Base-by-base conservation (phyloP, 257 asterid species). In the Fraxinus cuspidata region DNA sequence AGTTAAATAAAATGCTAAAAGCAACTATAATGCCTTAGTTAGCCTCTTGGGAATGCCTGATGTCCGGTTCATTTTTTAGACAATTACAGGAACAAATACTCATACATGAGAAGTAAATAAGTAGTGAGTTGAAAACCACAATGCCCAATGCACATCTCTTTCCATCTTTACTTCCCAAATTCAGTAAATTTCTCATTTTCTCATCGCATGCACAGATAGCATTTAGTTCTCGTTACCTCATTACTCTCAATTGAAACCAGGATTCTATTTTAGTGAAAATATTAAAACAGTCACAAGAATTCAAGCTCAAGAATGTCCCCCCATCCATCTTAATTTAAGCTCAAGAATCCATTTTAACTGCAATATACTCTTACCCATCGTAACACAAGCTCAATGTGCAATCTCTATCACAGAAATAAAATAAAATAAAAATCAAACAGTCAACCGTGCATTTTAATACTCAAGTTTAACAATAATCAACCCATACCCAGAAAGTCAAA, bases 401-500 rank as follows among this genome's bases (percentile, higher is more conserved):
- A 63, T 23, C 35, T 27, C 35, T 27, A 63, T 10, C 7, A 27
- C 5, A 1, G 1, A 63, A 27, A 63, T 35, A 35, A 37, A 37
- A 37, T 7, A 7, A 37, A 37, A 37, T 5, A 35, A 37, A 38
- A 51, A 18, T 51, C 9, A 18, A 51, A 51, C 27, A 27, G 64
- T 32, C 28, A 13, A 16, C 21, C 40, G n/a, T 23, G 25, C 49
- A 37, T 53, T 79, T 29, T 23, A 18, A 44, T 75, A 72, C 51
- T 23, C 74, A 71, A 51, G 63, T 80, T 58, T 16, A 25, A 72
- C 29, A 80, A 73, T 47, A 53, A 75, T 11, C 10, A 38, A 2
- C 19, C 38, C 38, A 42, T 65, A 78, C 75, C 75, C 58, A 77
- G 47, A 81, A n/a, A 56, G 4, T 27, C 35, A 64, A 74, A 58